Base-by-base conservation (phyloP, 1,284 basidiomycete species). In the Vanrija humicola region DNA sequence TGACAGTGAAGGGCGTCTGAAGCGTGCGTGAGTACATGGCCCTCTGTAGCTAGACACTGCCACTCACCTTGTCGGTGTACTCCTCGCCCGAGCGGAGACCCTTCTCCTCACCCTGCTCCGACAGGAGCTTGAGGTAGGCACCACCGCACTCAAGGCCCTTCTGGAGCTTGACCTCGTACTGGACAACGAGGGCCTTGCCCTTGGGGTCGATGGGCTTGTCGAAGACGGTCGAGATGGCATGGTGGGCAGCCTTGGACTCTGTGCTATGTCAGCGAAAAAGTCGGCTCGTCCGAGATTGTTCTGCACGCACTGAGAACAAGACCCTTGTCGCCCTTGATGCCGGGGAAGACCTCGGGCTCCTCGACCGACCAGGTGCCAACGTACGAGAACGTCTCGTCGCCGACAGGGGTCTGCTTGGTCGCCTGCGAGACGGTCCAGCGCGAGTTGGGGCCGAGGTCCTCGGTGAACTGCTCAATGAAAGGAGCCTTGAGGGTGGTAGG, bases 111-210 rank as follows among this genome's bases (percentile, higher is more conserved):
- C 73, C 69, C 45, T 66, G 65, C 61, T 81, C 81, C 43, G 77
- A 79, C 50, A 99, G 85, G 55, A 99, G 86, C 81, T 99, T 99
- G 80, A 98, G 79, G 80, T 99, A 99, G 42, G 96, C 96, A 80
- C 96, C 96, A 78, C 96, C 96, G 69, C 96, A 99, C 79, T 95
- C 94, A 57, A 97, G 90, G 56, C 95, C 95, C 79, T 98, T 95
- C 81, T 99, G 95, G 77, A 97, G 91, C 82, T 98, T 97, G 79
- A 95, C 93, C 78, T 99, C 96, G 76, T 99, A 99, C 77, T 98
- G 94, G 18, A 98, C 87, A 62, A 98, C 93, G 48, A 98, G 82
- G 43, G 95, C 90, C 79, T 96, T 84, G 62, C 85, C 81, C 71
- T 84, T 85, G 78, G 94, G 90, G 80, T 89, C 86, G 68, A 97